Base-by-base conservation (phyloP, 305 asterid species). In the Solanum hybrid region DNA sequence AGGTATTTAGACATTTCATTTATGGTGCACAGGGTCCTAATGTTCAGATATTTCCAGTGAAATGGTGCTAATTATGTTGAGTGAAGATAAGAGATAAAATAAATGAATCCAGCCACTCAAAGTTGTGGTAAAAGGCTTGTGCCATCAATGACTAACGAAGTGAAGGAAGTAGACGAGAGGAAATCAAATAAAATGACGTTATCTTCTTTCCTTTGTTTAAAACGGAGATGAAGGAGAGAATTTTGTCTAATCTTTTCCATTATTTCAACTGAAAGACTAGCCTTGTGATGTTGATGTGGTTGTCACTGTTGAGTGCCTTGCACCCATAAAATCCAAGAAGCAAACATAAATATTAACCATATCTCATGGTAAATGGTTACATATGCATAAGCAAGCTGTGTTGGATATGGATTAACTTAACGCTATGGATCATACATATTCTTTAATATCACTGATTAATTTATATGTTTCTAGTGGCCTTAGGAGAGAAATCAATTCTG, bases 401-500 rank as follows among this genome's bases (percentile, higher is more conserved):
- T 35, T 33, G 46, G 67, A 33, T 35, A 31, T 39, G 28, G 36
- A 82, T 33, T 13, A 67, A 31, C 28, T 80, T 14, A 35, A 88
- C 36, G 90, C 42, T 51, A 57, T 74, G n/a, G 81, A 57, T 78
- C 67, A 24, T 78, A 14, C 67, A 2, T 34, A 13, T 77, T 51
- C 90, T 88, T 78, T 36, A 10, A 88, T 79, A 71, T 78, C 14
- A 35, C 87, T 88, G 13, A 88, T 28, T 61, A 57, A 67, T 8
- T 33, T 88, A 35, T 26, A 34, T 75, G 37, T 22, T 51, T 28
- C 79, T 83, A 97, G 99, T 92, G 99, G 99, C 76, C 99, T 97
- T 77, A 92, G 97, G 80, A 95, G 99, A 92, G 99, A 97, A 95
- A 97, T 97, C 89, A 95, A 96, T 94, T 97, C 99, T 46, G 99